A percentile compares a stretch with the other conserved stretches of the same genome.
Conservation (phyloP, 2,329 filamentous ascomycete species). For the Cercospora sp. region DNA sequence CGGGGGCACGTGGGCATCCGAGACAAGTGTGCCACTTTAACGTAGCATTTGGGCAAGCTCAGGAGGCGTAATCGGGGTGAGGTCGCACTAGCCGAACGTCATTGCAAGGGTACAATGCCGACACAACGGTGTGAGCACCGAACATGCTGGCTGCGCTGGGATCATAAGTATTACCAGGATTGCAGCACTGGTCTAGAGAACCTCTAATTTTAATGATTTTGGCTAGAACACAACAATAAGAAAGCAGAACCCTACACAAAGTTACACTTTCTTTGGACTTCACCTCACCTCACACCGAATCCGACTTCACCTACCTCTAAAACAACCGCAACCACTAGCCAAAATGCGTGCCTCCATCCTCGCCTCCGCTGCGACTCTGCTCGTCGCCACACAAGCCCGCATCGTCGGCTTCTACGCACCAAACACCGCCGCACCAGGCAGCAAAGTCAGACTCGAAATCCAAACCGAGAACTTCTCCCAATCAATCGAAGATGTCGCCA, state of each 20-base stretch:
- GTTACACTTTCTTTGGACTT: neutral
- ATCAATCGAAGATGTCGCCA: slow-evolving; percentile 47
- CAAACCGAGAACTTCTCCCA: slow-evolving; percentile 49
- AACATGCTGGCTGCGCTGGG: neutral
- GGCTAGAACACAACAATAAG: neutral
- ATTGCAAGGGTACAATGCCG: neutral
- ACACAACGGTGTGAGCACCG: neutral
- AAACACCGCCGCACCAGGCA: slow-evolving; percentile 43
- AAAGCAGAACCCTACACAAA: neutral
- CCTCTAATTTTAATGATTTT: neutral
- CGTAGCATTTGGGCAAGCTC: neutral
- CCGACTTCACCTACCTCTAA: neutral
- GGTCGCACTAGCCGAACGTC: neutral
- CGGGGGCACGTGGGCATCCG: neutral
- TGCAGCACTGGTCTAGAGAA: neutral
- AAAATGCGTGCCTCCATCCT: slow-evolving; percentile 17
- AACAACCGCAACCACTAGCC: neutral
- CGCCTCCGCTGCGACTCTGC: slow-evolving; percentile 13
- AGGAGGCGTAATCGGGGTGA: neutral
- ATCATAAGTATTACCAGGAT: neutral
- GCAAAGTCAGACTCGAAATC: slow-evolving; percentile 43
- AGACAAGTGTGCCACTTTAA: neutral
- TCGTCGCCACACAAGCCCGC: slow-evolving; percentile 39
- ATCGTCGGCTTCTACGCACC: slow-evolving; percentile 50
- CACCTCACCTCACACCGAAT: neutral